These are phyloP conservation scores for Cytospora chrysosperma DNA, from an alignment of 2,329 filamentous ascomycete species.

Conservation along the genomic window DNA sequence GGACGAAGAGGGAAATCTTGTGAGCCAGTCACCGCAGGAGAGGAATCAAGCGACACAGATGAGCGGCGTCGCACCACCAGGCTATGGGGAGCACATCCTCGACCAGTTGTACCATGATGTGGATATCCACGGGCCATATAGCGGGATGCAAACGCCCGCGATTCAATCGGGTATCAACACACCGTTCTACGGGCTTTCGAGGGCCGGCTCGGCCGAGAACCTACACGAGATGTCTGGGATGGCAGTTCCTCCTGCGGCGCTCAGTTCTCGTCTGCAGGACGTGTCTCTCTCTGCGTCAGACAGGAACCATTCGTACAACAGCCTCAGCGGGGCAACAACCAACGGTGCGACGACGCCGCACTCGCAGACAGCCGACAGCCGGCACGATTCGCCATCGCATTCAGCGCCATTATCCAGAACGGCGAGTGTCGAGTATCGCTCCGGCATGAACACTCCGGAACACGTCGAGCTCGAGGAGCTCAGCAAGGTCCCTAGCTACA, in stretches of 20 bases:
- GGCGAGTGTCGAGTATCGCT: slow-evolving; percentile 51
- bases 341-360: slow-evolving; percentile 38
- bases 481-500: slow-evolving; percentile 74
- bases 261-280: slow-evolving; percentile 68
- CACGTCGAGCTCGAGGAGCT: slow-evolving; percentile 63
- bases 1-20: slow-evolving; percentile 80
- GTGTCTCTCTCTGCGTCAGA: slow-evolving; percentile 55
- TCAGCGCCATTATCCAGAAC: slow-evolving; percentile 52
- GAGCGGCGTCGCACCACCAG: slow-evolving; percentile 75
- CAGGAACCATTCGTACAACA: slow-evolving; percentile 47
- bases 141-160: slow-evolving; percentile 61
- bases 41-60: slow-evolving; percentile 52
- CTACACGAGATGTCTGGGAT: slow-evolving; percentile 58
- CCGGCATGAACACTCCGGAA: slow-evolving; percentile 55
- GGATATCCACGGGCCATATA: slow-evolving; percentile 68
- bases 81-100: slow-evolving; percentile 86
- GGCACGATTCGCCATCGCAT: slow-evolving; percentile 41
- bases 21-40: slow-evolving; percentile 57
- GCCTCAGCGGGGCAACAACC: slow-evolving; percentile 33
- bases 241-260: slow-evolving; percentile 50
- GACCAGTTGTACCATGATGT: slow-evolving; percentile 90
- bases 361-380: slow-evolving; percentile 36
- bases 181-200: slow-evolving; percentile 70
- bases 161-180: slow-evolving; percentile 74
- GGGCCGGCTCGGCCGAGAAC: slow-evolving; percentile 79